These are phyloP conservation scores for Chrysanthemum makinoi DNA, from an alignment of 129 eudicot genomes.

Conservation along the genomic window DNA sequence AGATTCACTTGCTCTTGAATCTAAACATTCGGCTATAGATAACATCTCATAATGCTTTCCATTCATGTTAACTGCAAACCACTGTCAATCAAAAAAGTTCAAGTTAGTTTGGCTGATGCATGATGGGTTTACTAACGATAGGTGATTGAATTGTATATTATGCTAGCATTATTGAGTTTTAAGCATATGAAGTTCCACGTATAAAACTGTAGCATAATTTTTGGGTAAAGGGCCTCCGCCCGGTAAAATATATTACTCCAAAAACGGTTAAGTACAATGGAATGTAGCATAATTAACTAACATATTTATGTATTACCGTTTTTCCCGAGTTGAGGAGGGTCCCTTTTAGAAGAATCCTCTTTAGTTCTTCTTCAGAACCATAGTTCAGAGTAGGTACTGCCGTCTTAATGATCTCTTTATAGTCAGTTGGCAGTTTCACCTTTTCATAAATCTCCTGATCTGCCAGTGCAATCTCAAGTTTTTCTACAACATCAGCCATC, in stretches of 20 bases:
- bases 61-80: conserved; percentile 1
- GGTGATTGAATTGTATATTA: neutral
- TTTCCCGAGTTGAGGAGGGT: neutral
- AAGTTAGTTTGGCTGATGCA: neutral
- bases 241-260: too few relatives aligned
- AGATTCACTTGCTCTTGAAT: neutral
- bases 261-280: too few relatives aligned
- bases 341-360: neutral
- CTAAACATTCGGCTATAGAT: conserved; percentile 13
- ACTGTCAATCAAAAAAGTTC: conserved; percentile 10
- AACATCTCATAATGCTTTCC: conserved; percentile 10
- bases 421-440: neutral
- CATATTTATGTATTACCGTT: neutral
- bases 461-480: conserved; percentile 8
- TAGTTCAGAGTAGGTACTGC: neutral
- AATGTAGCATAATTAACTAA: too few relatives aligned
- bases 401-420: neutral
- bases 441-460: neutral
- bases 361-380: conserved; percentile 1
- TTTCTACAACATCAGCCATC: neutral
- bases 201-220: neutral
- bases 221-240: too few relatives aligned
- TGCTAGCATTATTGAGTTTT: neutral
- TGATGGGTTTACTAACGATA: neutral
- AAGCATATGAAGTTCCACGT: neutral